Evolutionary conservation across 139 green algal species (phyloP).

Genomic region (Chlorella sp.): DNA sequence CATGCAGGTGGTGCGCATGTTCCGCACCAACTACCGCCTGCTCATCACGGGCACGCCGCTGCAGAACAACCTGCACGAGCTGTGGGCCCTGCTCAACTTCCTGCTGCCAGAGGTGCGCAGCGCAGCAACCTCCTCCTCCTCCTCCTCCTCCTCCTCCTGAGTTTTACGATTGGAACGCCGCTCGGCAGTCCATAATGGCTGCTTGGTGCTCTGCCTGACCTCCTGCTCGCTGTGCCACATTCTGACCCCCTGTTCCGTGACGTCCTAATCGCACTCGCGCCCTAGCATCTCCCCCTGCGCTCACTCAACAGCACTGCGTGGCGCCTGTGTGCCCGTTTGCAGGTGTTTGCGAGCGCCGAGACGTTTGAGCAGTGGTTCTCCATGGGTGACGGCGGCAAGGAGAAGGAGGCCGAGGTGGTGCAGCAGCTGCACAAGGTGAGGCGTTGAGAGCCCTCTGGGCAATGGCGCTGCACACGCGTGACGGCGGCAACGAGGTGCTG

Average conservation of each 20-base stretch:
- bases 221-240: no score
- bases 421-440: slow-evolving; percentile 94
- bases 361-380: slow-evolving; percentile 98
- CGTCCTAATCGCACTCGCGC: no score
- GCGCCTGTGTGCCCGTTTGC: no score
- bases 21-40: slow-evolving; percentile 92
- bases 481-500: not conserved
- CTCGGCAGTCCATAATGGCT: no score
- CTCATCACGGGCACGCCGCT: slow-evolving; percentile 97
- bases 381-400: slow-evolving; percentile 56
- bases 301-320: no score
- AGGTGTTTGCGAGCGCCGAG: slow-evolving; percentile 88
- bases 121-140: no score
- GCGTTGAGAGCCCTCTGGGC: not conserved
- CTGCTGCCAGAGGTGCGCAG: slow-evolving; percentile 69
- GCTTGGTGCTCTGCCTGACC: no score
- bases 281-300: no score
- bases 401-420: slow-evolving; percentile 89
- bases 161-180: no score
- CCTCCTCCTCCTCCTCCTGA: no score
- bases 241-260: no score
- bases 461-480: no score
- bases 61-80: slow-evolving; percentile 97
- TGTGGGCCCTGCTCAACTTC: slow-evolving; percentile 99
- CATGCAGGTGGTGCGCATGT: slow-evolving; percentile 72